Percentiles rank a stretch among this genome's conserved stretches.
Conservation (phyloP, 75 land plant species). For the Gnetum montanum region DNA sequence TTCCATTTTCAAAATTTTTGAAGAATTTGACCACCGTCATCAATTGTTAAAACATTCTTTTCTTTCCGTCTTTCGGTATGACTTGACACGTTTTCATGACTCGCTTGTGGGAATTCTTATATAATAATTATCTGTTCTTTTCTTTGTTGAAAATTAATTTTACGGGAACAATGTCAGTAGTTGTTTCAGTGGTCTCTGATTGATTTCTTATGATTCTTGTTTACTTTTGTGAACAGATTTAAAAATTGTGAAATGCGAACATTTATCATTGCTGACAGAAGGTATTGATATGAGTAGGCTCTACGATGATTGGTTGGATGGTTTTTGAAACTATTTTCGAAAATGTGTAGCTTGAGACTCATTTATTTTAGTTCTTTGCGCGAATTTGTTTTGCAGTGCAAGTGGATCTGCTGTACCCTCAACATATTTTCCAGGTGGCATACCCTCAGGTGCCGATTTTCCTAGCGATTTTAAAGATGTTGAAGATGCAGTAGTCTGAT, state of each 20-base stretch:
- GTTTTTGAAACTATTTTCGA: neutral
- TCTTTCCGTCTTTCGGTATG: no score
- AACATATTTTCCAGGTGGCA: constrained; percentile 37
- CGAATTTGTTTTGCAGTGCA: constrained; percentile 20
- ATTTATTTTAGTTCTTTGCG: neutral
- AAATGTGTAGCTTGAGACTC: neutral
- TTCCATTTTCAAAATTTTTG: no score
- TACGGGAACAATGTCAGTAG: no score
- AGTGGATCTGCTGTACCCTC: constrained; percentile 20
- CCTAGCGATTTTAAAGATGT: constrained; percentile 23
- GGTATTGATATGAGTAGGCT: constrained; percentile 16
- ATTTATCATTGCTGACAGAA: constrained; percentile 45
- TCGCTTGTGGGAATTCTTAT: no score
- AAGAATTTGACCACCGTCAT: no score
- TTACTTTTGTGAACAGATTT: constrained; percentile 42
- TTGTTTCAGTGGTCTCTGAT: no score
- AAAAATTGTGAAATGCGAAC: constrained; percentile 71
- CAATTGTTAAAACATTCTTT: no score
- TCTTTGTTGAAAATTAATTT: no score
- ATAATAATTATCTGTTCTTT: no score
- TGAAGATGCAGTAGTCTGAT: constrained; percentile 5
- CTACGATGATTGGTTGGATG: neutral
- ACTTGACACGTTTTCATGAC: no score
- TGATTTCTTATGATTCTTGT: neutral
- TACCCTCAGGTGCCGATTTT: constrained; percentile 27